Conservation (phyloP, 2,329 filamentous ascomycete genomes). For the Penicillium sp. region DNA sequence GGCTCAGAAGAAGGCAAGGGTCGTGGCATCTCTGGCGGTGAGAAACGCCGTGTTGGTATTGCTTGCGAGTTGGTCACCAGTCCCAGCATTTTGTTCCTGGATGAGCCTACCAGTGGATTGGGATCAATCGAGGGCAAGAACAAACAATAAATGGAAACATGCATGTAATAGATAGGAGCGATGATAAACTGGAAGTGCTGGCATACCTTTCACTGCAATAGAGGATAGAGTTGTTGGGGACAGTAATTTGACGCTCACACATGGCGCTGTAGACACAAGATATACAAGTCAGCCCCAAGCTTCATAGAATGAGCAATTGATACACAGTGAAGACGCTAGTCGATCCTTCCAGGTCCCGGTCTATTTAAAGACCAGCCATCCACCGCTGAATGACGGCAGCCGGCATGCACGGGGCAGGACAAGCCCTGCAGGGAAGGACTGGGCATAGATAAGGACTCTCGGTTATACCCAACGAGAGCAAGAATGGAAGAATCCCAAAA, state of each 20-base stretch:
- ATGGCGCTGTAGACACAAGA: slow-evolving; percentile 51
- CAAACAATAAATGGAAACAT: neutral
- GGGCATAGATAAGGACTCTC: slow-evolving; percentile 19
- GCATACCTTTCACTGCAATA: slow-evolving; percentile 66
- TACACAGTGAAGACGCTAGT: neutral
- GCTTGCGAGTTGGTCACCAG: slow-evolving; percentile 97
- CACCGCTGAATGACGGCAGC: slow-evolving; percentile 14
- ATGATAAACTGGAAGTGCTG: neutral
- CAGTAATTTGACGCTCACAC: slow-evolving; percentile 66
- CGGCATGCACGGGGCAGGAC: slow-evolving; percentile 18
- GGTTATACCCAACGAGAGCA: neutral
- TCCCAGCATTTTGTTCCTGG: slow-evolving; percentile 93
- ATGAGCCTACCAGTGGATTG: slow-evolving; percentile 91
- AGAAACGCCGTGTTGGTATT: slow-evolving; percentile 94
- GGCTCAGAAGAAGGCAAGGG: slow-evolving; percentile 94
- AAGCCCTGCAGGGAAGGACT: neutral
- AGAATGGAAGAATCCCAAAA: neutral
- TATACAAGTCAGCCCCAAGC: slow-evolving; percentile 9
- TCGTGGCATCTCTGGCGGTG: slow-evolving; percentile 93
- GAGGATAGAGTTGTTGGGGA: slow-evolving; percentile 60
- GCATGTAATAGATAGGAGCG: neutral
- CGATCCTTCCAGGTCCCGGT: slow-evolving; percentile 19
- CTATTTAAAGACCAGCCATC: slow-evolving; percentile 18
- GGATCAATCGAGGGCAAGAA: neutral
- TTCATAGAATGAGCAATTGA: neutral